Evolutionary conservation across 2,329 filamentous ascomycete genomes (phyloP), one percentile per base, ranked within the genome.

Genomic region (Neofusicoccum sp.): DNA sequence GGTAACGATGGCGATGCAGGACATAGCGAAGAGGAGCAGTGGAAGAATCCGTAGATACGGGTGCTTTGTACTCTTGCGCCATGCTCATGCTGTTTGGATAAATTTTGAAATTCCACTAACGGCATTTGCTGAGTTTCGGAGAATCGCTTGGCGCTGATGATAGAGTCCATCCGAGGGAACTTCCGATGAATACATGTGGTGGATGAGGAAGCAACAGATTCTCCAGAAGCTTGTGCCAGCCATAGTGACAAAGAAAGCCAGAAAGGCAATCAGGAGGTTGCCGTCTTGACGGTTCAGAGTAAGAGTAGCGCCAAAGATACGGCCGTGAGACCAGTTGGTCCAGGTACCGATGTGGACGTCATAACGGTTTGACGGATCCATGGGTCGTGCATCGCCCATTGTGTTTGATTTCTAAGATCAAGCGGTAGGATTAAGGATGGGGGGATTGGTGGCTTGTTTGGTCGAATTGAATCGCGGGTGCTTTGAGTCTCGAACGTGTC

Each of bases 311-410:
- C 76, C 75, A 2, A 67, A 44, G 4, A 76, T 62, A 3, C 64
- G 61, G 4, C 76, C 74, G 29, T 69, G 63, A 6, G 70, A 71
- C 71, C 70, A 75, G 58, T 77, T 71, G 1, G 66, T 74, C 74
- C 74, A 76, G 34, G 70, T 16, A 12, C 73, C 74, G 9, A 68
- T 49, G 47, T 73, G 64, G 4, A 76, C 22, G 45, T 48, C 45
- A 12, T 48, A 48, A 22, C 22, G 22, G 22, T 22, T 22, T 22
- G 22, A 22, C 22, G 22, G 22, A 22, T 22, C 22, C 22, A 22
- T 22, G 22, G 22, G 22, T 22, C 22, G 22, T 22, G 22, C 22
- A 22, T 22, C 22, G 22, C 22, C 22, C 22, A 22, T 22, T 22
- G 22, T 22, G 22, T 22, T 22, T 22, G 22, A 22, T 22, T 22